Percentiles rank a stretch among this genome's conserved stretches.
These are phyloP conservation scores for Chionographis japonica DNA, from an alignment of 106 monocot species.

Conservation along the genomic window DNA sequence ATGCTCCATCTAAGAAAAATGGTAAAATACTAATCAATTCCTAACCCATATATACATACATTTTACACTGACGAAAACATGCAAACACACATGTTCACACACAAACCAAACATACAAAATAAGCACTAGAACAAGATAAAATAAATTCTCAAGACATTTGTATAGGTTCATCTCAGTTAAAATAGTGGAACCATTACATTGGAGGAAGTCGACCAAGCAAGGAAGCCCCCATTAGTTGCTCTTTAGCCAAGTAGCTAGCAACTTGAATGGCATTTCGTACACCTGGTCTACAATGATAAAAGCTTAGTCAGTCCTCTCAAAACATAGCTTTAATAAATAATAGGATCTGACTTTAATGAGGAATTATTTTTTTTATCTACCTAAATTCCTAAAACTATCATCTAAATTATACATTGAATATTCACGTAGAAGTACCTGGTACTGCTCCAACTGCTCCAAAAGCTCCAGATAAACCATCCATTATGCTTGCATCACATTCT, in stretches of 20 bases:
- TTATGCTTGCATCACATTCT: constrained; percentile 98
- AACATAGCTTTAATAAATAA: too few relatives aligned
- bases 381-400: too few relatives aligned
- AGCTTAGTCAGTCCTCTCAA: background rate
- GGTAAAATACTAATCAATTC: too few relatives aligned
- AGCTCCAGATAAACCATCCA: constrained; percentile 83
- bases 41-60: background rate
- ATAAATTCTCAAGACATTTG: too few relatives aligned
- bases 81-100: background rate
- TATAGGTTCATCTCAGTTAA: too few relatives aligned
- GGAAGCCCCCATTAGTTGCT: constrained; percentile 64
- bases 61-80: background rate
- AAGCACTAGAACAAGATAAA: too few relatives aligned
- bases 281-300: constrained; percentile 70
- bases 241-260: constrained; percentile 64
- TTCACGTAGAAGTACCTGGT: constrained; percentile 46
- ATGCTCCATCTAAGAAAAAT: too few relatives aligned
- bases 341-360: too few relatives aligned
- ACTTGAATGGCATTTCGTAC: constrained; percentile 87
- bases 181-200: constrained; percentile 59
- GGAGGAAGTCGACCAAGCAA: constrained; percentile 93
- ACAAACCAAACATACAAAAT: too few relatives aligned
- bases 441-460: constrained; percentile 98
- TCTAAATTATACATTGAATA: background rate
- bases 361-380: too few relatives aligned